Percentiles rank a stretch among this genome's conserved stretches.
These are phyloP conservation scores for Neopestalotiopsis sp. DNA, from an alignment of 2,329 filamentous ascomycete species.

Conservation along the genomic window DNA sequence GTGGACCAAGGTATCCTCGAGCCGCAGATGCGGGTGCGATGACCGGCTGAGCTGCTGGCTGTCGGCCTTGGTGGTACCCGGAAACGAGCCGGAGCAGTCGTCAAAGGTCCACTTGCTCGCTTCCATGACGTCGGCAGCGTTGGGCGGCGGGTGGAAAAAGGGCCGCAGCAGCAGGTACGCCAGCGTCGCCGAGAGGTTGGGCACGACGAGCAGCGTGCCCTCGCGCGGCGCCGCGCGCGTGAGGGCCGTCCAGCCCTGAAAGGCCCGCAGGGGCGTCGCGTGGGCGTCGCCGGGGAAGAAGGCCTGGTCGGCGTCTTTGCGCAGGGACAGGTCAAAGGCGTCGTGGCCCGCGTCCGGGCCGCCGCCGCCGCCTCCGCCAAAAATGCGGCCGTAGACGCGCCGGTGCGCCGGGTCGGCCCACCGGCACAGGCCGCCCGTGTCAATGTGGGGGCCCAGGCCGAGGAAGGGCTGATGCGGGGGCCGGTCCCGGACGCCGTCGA, in stretches of 20 bases:
- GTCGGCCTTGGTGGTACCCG: slow-evolving; percentile 39
- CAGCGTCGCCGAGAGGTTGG: slow-evolving; percentile 14
- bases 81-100: slow-evolving; percentile 38
- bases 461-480: slow-evolving; percentile 35
- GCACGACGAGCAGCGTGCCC: slow-evolving; percentile 39
- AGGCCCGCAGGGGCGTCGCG: slow-evolving; percentile 39
- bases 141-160: not conserved
- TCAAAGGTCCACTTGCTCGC: slow-evolving; percentile 42
- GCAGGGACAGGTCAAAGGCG: slow-evolving; percentile 34
- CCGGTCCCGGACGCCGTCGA: slow-evolving; percentile 22
- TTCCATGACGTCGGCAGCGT: slow-evolving; percentile 39
- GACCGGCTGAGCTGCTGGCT: slow-evolving; percentile 40
- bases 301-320: slow-evolving; percentile 34
- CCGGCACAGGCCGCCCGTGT: slow-evolving; percentile 40
- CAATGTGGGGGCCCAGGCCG: slow-evolving; percentile 42
- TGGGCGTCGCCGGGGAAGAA: slow-evolving; percentile 36
- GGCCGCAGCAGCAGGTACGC: slow-evolving; percentile 9
- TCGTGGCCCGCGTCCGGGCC: slow-evolving; percentile 37
- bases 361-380: slow-evolving; percentile 23
- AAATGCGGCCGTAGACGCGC: slow-evolving; percentile 36
- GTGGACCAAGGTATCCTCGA: slow-evolving; percentile 42
- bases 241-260: slow-evolving; percentile 44
- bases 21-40: slow-evolving; percentile 43
- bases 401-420: slow-evolving; percentile 40
- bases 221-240: slow-evolving; percentile 33